phyloP scores from a whole-genome alignment of 805 yeast genomes.

The Kuraishia piskuri region DNA sequence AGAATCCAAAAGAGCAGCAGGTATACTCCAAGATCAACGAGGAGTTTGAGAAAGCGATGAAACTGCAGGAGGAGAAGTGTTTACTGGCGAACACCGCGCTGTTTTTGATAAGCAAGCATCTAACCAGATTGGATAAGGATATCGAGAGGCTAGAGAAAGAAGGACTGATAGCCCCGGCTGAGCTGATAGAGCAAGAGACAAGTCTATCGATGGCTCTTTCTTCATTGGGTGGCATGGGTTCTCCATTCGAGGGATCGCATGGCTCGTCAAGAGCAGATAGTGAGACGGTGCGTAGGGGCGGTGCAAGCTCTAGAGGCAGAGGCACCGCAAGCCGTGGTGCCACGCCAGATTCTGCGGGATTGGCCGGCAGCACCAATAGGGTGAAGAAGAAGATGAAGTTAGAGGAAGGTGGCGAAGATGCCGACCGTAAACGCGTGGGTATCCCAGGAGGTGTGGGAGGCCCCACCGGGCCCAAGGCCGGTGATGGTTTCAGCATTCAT shows the following conservation, averaged over 20 bases:
- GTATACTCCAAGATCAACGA: slow-evolving; percentile 58
- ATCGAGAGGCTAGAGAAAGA: slow-evolving; percentile 69
- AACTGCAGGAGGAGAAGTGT: slow-evolving; percentile 70
- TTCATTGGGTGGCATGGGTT: neutral
- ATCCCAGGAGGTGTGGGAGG: neutral
- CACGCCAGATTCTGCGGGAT: neutral
- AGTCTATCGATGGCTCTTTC: slow-evolving; percentile 1
- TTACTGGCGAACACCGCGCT: slow-evolving; percentile 77
- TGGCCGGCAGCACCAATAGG: neutral
- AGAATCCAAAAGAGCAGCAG: slow-evolving; percentile 73
- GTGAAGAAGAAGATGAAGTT: neutral
- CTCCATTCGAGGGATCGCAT: neutral
- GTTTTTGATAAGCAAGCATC: slow-evolving; percentile 67
- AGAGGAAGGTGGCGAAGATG: slow-evolving; percentile 1
- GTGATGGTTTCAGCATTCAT: neutral
- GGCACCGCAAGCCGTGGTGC: neutral
- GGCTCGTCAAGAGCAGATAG: neutral
- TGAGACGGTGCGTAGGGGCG: neutral
- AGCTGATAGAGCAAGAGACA: slow-evolving; percentile 9
- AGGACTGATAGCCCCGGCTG: slow-evolving; percentile 62
- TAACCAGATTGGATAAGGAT: slow-evolving; percentile 64
- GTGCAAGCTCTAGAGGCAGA: neutral
- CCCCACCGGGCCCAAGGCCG: neutral
- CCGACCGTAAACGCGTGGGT: neutral
- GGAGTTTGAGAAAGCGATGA: slow-evolving; percentile 51